Evolutionary conservation across 345 rosid genomes (phyloP).

Genomic region (Hibiscus syriacus): DNA sequence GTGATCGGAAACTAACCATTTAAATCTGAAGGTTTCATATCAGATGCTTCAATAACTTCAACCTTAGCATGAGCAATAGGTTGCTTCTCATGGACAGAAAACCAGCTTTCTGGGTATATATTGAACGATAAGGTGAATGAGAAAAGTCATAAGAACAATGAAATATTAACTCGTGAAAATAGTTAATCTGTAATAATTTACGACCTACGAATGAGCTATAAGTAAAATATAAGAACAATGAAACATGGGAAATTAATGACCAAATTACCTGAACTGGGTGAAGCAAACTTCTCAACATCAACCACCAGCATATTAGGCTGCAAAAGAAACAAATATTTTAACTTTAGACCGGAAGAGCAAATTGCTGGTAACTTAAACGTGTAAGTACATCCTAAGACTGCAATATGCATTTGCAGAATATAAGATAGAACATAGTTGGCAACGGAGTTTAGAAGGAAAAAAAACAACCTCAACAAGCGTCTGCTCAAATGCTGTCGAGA

Average conservation of each 20-base stretch:
- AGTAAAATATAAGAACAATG: not conserved
- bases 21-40: constrained; percentile 74
- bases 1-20: constrained; percentile 47
- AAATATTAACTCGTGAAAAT: not conserved
- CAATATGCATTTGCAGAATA: not conserved
- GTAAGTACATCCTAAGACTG: not conserved
- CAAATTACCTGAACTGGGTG: constrained; percentile 47
- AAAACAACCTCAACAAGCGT: constrained; percentile 62
- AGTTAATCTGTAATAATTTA: not conserved
- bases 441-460: not conserved
- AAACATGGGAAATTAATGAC: not conserved
- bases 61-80: constrained; percentile 65
- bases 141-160: not conserved
- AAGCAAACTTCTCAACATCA: constrained; percentile 75
- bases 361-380: not conserved
- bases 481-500: constrained; percentile 85
- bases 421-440: not conserved
- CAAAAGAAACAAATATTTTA: constrained; percentile 11
- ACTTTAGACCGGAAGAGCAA: constrained; percentile 6
- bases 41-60: constrained; percentile 80
- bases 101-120: constrained; percentile 60
- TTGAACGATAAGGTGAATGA: constrained; percentile 4
- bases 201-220: not conserved
- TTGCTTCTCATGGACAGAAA: constrained; percentile 72
- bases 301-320: constrained; percentile 99